Evolutionary conservation across 2,329 filamentous ascomycete genomes (phyloP), one percentile per base, ranked within the genome.

Genomic region (Sporothrix variecibatus): DNA sequence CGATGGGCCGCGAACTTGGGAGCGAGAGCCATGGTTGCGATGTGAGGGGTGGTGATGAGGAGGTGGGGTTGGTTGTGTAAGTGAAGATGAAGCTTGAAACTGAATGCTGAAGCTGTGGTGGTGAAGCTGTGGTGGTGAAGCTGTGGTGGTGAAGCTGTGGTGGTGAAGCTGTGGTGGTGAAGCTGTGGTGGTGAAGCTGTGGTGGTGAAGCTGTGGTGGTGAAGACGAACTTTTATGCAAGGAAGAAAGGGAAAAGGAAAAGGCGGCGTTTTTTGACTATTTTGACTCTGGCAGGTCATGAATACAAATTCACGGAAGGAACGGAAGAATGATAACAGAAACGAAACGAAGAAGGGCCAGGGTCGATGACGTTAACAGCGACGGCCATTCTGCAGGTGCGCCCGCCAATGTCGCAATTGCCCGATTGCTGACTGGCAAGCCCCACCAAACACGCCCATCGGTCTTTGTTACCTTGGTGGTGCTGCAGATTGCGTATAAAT

Each of bases 1-100:
- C 89, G 92, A 79, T 93, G 91, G 76, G 89, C 93, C 20, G 90
- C 91, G 84, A 93, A 94, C 81, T 92, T 93, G 78, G 93, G 93
- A 77, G 92, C 89, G 78, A 95, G 87, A 40, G 93, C 91, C 93
- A 95, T 95, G 75, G 64, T 69, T 51, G 34, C 28, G 28, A 7
- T 46, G 58, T 72, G 53, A n/a, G 51, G 23, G n/a, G 9, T 56
- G 51, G 51, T 43, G n/a, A 23, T 23, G 58, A 9, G 15, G 58
- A 38, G 4, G 58, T 38, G 58, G 28, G 28, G 31, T 38, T 28
- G 34, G 11, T 49, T 7, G 26, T 7, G 26, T 43, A 26, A 17
- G 23, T 53, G 71, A 8, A 4, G 53, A 12, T 38, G n/a, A 8
- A 38, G 23, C 12, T 49, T 49, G 34, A n/a, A 17, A 38, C 8